These are phyloP conservation scores for Backusella tuberculispora DNA, from an alignment of 192 early-diverging fungal genomes.

Conservation along the genomic window DNA sequence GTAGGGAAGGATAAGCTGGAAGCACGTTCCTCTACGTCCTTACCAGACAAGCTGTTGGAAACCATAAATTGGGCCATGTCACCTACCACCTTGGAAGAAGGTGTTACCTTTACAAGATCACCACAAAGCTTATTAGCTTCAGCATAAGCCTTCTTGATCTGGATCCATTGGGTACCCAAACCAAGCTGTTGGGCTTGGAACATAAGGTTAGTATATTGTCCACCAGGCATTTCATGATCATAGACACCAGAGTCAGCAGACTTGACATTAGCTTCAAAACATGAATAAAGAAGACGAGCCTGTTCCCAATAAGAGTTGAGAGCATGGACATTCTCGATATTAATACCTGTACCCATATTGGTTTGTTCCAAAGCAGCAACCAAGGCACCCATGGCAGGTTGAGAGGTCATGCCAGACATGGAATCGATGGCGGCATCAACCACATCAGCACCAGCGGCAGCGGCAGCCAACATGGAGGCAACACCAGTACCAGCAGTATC, in stretches of 20 bases:
- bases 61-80: conserved; percentile 99
- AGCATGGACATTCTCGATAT: conserved; percentile 73
- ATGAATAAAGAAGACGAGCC: conserved; percentile 90
- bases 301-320: conserved; percentile 98
- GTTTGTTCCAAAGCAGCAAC: conserved; percentile 82
- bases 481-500: conserved; percentile 97
- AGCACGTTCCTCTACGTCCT: conserved; percentile 78
- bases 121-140: conserved; percentile 92
- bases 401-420: conserved; percentile 95
- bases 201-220: conserved; percentile 97
- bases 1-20: conserved; percentile 87
- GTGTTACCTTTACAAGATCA: conserved; percentile 96
- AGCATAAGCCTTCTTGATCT: conserved; percentile 90
- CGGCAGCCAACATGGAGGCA: conserved; percentile 87
- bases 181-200: conserved; percentile 96
- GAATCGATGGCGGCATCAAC: conserved; percentile 90
- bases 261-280: conserved; percentile 92
- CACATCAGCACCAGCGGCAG: conserved; percentile 92
- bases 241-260: conserved; percentile 90
- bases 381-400: conserved; percentile 96
- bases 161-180: conserved; percentile 91
- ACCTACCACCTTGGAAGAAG: conserved; percentile 96
- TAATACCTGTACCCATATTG: conserved; percentile 83
- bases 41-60: conserved; percentile 74
- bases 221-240: conserved; percentile 95